phyloP scores from a whole-genome alignment of 768 basidiomycete species.

The Fomitopsis pulvina region DNA sequence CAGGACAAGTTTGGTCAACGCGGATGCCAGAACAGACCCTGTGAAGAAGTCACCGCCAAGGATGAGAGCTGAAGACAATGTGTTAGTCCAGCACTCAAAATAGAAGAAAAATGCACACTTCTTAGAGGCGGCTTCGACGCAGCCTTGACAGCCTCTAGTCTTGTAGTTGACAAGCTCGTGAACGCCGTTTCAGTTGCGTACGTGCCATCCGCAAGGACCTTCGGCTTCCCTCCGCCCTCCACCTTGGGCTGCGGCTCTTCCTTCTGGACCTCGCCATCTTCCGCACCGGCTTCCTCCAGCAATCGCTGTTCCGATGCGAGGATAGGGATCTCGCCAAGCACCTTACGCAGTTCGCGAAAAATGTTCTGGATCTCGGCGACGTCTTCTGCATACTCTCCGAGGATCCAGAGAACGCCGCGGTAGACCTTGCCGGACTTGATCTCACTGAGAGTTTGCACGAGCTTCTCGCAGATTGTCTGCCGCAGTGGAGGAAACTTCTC shows the following conservation, averaged over 20 bases:
- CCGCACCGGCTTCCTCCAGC: slow-evolving; percentile 68
- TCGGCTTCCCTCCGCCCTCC: slow-evolving; percentile 49
- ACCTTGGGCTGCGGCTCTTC: slow-evolving; percentile 44
- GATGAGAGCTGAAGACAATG: slow-evolving; percentile 54
- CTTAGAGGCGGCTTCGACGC: slow-evolving; percentile 88
- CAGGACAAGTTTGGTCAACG: slow-evolving; percentile 87
- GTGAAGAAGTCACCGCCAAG: slow-evolving; percentile 98
- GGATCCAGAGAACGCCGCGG: slow-evolving; percentile 93
- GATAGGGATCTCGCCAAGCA: slow-evolving; percentile 96
- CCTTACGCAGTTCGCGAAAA: slow-evolving; percentile 74
- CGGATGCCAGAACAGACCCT: slow-evolving; percentile 80
- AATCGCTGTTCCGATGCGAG: slow-evolving; percentile 82
- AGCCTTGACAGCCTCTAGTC: slow-evolving; percentile 76
- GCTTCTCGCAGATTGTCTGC: slow-evolving; percentile 74
- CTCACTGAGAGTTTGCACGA: slow-evolving; percentile 71
- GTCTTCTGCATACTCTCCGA: slow-evolving; percentile 88
- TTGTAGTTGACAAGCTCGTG: slow-evolving; percentile 51
- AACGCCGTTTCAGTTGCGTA: slow-evolving; percentile 97
- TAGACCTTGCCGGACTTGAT: slow-evolving; percentile 97
- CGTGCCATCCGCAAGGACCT: slow-evolving; percentile 91
- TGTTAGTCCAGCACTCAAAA: neutral
- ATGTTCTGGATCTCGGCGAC: slow-evolving; percentile 61
- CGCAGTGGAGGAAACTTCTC: slow-evolving; percentile 94
- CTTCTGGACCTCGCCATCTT: slow-evolving; percentile 41
- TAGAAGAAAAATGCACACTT: slow-evolving; percentile 36